phyloP scores from a whole-genome alignment of 2,329 filamentous ascomycete genomes.

The Stylonectria norvegica region DNA sequence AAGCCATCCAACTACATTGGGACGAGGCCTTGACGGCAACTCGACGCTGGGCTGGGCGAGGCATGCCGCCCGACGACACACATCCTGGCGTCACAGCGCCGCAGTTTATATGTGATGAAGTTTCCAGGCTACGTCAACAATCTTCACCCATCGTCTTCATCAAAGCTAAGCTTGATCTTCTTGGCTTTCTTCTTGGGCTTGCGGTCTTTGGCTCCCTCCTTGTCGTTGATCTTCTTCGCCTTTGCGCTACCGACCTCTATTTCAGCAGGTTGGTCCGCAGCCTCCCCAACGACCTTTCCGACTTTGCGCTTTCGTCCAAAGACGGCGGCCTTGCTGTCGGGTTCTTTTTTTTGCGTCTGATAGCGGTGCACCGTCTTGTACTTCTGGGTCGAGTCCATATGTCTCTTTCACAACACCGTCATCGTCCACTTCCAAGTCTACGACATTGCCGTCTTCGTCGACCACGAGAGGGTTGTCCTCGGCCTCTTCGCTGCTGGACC shows the following conservation, averaged over 20 bases:
- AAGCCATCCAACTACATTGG: no score
- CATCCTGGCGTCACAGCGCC: constrained; percentile 2
- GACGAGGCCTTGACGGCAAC: no score
- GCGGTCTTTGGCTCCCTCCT: constrained; percentile 28
- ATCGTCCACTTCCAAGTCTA: constrained; percentile 44
- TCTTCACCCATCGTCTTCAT: constrained; percentile 52
- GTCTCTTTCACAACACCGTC: constrained; percentile 42
- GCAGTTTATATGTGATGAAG: not conserved
- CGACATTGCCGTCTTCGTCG: constrained; percentile 66
- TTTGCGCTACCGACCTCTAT: constrained; percentile 11
- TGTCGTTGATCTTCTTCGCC: constrained; percentile 24
- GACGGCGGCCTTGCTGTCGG: constrained; percentile 29
- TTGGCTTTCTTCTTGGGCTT: constrained; percentile 53
- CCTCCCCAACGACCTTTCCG: constrained; percentile 35
- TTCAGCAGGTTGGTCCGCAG: constrained; percentile 24
- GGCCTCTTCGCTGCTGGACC: constrained; percentile 63
- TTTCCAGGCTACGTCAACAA: constrained; percentile 20
- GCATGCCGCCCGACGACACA: no score
- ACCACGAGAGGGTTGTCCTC: constrained; percentile 75
- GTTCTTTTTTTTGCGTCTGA: constrained; percentile 22
- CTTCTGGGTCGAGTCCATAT: constrained; percentile 19
- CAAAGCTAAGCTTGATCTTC: constrained; percentile 67
- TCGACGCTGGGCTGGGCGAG: no score
- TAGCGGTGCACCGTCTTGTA: constrained; percentile 31
- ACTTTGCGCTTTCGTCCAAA: constrained; percentile 53